phyloP scores from a whole-genome alignment of 2,329 filamentous ascomycete species.

The Aspergillus pseudonomiae region DNA sequence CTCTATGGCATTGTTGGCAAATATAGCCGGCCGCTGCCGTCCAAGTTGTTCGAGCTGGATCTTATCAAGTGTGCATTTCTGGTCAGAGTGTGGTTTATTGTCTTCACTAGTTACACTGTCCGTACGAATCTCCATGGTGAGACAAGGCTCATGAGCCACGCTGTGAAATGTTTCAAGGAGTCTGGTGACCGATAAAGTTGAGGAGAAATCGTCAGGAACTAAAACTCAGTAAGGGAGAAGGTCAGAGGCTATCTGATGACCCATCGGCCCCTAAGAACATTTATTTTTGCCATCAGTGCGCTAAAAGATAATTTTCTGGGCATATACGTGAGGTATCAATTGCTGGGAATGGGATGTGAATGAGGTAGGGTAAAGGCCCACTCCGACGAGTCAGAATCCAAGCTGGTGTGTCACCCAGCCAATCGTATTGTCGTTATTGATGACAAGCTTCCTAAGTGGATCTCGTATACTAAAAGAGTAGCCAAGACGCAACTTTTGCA shows the following conservation, averaged over 20 bases:
- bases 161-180: not conserved
- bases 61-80: not conserved
- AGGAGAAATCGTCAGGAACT: not conserved
- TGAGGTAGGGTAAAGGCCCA: not conserved
- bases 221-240: not conserved
- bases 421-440: not conserved
- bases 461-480: not conserved
- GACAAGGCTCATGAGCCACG: not conserved
- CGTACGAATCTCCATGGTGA: not conserved
- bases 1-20: not conserved
- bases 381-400: not conserved
- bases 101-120: not conserved
- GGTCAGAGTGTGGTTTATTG: not conserved
- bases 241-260: not conserved
- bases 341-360: not conserved
- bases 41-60: not conserved
- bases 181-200: not conserved
- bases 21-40: not conserved
- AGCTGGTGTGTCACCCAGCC: not conserved
- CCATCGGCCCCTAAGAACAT: not conserved
- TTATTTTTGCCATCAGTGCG: not conserved
- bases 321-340: not conserved
- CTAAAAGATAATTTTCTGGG: not conserved
- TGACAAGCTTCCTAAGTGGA: not conserved
- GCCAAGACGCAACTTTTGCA: not conserved